phyloP scores from a whole-genome alignment of 2,329 filamentous ascomycete genomes.

The Clarireedia paspali region DNA sequence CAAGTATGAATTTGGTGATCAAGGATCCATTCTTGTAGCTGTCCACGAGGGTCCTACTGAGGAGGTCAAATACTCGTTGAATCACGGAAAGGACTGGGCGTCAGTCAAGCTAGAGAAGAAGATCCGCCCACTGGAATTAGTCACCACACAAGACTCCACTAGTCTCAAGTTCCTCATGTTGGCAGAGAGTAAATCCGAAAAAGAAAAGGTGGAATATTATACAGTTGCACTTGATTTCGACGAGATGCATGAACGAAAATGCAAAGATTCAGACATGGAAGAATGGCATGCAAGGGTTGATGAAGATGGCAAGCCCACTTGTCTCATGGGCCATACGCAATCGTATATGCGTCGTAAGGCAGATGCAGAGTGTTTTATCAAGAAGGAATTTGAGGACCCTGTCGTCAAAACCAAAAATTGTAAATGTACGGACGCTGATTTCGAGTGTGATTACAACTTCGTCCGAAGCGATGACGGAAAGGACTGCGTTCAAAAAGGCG shows the following conservation, averaged over 20 bases:
- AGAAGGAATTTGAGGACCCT: constrained; percentile 75
- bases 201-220: constrained; percentile 45
- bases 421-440: constrained; percentile 76
- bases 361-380: constrained; percentile 81
- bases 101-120: constrained; percentile 61
- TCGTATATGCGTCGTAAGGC: constrained; percentile 80
- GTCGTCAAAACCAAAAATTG: constrained; percentile 64
- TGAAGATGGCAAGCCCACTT: constrained; percentile 71
- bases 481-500: constrained; percentile 56
- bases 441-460: constrained; percentile 96
- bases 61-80: constrained; percentile 67
- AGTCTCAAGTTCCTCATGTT: constrained; percentile 85
- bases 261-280: constrained; percentile 78
- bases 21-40: constrained; percentile 82
- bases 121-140: constrained; percentile 65
- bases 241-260: constrained; percentile 71
- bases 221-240: constrained; percentile 78
- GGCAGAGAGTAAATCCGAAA: constrained; percentile 47
- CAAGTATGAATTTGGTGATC: constrained; percentile 94
- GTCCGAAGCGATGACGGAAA: constrained; percentile 55
- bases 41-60: constrained; percentile 60
- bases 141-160: constrained; percentile 86
- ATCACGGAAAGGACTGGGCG: constrained; percentile 84
- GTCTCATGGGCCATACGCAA: constrained; percentile 94
- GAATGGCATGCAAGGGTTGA: constrained; percentile 81